Conservation (phyloP, 2,329 filamentous ascomycete genomes). For the Berkeleyomyces basicola region DNA sequence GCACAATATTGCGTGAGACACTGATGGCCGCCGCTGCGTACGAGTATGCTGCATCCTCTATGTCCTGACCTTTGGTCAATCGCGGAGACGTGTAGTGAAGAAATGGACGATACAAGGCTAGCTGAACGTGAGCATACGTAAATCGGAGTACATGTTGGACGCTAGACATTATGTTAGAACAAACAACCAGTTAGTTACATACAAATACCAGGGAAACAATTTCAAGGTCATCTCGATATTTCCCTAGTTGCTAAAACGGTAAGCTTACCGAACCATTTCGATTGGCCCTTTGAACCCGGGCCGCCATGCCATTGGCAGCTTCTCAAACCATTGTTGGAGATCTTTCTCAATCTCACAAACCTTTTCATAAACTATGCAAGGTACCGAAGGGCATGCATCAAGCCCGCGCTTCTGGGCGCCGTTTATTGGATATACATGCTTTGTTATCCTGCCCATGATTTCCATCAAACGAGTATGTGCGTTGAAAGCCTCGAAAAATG, state of each 20-base stretch:
- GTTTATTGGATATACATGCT: conserved; percentile 38
- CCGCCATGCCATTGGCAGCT: conserved; percentile 57
- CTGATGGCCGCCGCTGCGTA: conserved; percentile 48
- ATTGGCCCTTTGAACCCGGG: conserved; percentile 62
- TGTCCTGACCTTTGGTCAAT: conserved; percentile 34
- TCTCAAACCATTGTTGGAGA: conserved; percentile 45
- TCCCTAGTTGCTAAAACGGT: too few species aligned
- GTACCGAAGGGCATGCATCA: conserved; percentile 28
- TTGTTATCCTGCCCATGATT: conserved; percentile 48
- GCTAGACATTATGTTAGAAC: conserved; percentile 19
- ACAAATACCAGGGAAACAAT: neutral
- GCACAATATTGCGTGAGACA: conserved; percentile 56
- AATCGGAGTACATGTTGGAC: conserved; percentile 63
- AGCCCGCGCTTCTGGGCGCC: conserved; percentile 21
- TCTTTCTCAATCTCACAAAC: conserved; percentile 50
- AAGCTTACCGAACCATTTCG: conserved; percentile 55
- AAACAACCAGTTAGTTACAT: neutral
- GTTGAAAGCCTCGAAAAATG: conserved; percentile 48
- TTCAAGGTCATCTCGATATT: neutral
- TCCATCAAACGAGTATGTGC: conserved; percentile 47
- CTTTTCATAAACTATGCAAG: conserved; percentile 41
- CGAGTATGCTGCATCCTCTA: conserved; percentile 66
- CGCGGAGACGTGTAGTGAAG: conserved; percentile 64
- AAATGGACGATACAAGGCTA: conserved; percentile 70
- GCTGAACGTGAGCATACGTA: conserved; percentile 68